These are phyloP conservation scores for Lonicera japonica DNA, from an alignment of 129 eudicot species.

Conservation along the genomic window DNA sequence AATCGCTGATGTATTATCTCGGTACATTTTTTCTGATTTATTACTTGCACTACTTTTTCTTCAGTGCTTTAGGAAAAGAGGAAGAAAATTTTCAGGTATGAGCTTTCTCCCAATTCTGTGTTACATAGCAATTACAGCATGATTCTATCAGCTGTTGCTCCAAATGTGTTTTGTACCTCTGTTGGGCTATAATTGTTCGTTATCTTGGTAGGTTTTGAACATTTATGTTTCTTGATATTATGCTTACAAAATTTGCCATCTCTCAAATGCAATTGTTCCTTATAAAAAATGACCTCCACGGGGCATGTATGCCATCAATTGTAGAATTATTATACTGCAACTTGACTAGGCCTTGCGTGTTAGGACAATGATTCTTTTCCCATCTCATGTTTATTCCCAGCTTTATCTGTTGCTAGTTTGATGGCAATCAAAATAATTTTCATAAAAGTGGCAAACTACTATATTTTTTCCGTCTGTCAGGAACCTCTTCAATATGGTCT, in stretches of 20 bases:
- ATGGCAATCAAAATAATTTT: too few species aligned
- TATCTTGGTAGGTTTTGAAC: background rate
- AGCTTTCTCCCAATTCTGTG: background rate
- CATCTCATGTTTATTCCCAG: too few species aligned
- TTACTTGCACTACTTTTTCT: too few species aligned
- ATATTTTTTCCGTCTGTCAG: too few species aligned
- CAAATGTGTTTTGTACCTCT: background rate
- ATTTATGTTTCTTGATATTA: background rate
- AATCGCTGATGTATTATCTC: too few species aligned
- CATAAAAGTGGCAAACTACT: too few species aligned
- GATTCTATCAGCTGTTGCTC: background rate
- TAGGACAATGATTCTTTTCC: too few species aligned
- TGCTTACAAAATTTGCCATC: background rate
- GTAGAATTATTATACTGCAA: too few species aligned
- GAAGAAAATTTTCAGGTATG: slow-evolving; percentile 37
- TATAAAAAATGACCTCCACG: background rate
- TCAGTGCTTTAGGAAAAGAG: slow-evolving; percentile 55
- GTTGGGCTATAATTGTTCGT: background rate
- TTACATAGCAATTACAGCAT: background rate
- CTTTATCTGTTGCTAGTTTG: too few species aligned
- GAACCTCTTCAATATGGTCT: too few species aligned
- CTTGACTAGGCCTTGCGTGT: too few species aligned
- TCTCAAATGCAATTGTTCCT: background rate
- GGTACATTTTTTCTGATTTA: too few species aligned
- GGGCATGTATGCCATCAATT: background rate